Conservation (phyloP, 129 eudicot species). For the Calendula officinalis region DNA sequence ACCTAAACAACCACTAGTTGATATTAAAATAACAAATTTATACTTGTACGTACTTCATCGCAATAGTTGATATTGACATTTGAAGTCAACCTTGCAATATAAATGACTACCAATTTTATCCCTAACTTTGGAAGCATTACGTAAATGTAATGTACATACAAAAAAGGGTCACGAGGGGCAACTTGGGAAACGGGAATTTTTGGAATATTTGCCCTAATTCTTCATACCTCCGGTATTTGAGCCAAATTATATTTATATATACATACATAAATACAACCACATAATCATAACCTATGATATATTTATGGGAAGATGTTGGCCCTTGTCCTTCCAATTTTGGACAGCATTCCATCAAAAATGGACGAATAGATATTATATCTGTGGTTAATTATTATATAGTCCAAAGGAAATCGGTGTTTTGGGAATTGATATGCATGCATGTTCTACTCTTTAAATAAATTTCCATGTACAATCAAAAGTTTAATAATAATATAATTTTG, state of each 20-base stretch:
- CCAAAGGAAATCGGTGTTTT: constrained; percentile 20
- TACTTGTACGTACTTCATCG: not conserved
- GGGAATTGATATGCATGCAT: constrained; percentile 29
- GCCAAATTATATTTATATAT: constrained; percentile 1
- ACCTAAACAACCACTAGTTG: no score
- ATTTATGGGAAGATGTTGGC: constrained; percentile 32
- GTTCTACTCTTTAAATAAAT: constrained; percentile 6
- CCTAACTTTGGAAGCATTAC: constrained; percentile 11
- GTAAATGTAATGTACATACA: constrained; percentile 12
- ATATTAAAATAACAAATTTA: not conserved
- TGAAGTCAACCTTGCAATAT: constrained; percentile 11
- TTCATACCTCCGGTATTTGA: constrained; percentile 20
- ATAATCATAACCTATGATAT: constrained; percentile 25
- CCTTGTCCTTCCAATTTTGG: constrained; percentile 31
- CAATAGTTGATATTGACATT: constrained; percentile 14
- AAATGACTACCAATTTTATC: not conserved
- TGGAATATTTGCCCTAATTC: constrained; percentile 21
- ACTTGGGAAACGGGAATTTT: constrained; percentile 31
- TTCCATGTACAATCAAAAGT: constrained; percentile 15
- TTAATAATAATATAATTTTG: not conserved
- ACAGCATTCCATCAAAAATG: constrained; percentile 17
- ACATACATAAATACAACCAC: constrained; percentile 19
- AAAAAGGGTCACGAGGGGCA: constrained; percentile 27
- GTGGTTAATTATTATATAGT: constrained; percentile 1
- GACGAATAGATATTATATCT: constrained; percentile 15